A percentile compares a stretch with the other conserved stretches of the same genome.
Evolutionary conservation across 345 rosid genomes (phyloP).

Genomic region (Anastatica hierochuntica): DNA sequence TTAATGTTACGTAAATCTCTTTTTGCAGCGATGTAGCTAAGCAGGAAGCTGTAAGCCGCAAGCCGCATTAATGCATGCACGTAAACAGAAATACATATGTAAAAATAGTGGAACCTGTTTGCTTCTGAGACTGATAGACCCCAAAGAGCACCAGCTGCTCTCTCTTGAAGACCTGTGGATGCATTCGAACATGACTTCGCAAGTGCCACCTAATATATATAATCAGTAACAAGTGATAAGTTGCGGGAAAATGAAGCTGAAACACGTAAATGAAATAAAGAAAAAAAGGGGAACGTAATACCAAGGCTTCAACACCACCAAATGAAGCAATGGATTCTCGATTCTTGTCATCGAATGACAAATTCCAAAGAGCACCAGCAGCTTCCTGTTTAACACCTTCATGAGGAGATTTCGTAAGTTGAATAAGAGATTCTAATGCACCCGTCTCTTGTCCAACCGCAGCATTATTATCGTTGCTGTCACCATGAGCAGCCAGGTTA

Average conservation of each 20-base stretch:
- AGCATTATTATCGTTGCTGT: conserved; percentile 70
- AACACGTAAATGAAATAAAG: background rate
- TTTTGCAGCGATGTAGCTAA: too few relatives aligned
- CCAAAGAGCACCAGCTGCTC: conserved; percentile 98
- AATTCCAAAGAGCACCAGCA: conserved; percentile 82
- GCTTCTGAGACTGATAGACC: conserved; percentile 84
- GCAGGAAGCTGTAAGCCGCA: too few relatives aligned
- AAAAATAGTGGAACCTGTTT: conserved; percentile 78
- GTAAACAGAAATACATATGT: too few relatives aligned
- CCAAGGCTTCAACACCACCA: conserved; percentile 83
- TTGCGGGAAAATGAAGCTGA: background rate
- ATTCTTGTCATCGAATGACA: conserved; percentile 62
- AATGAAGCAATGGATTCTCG: conserved; percentile 68
- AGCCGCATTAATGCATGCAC: too few relatives aligned
- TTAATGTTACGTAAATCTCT: too few relatives aligned
- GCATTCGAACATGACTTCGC: conserved; percentile 67
- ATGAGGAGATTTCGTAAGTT: too few relatives aligned
- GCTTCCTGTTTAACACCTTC: too few relatives aligned
- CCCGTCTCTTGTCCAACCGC: conserved; percentile 82
- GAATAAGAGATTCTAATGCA: too few relatives aligned
- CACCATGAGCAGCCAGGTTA: conserved; percentile 93
- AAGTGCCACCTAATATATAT: conserved; percentile 71
- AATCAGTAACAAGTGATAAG: conserved; percentile 11
- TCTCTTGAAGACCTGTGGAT: conserved; percentile 83
- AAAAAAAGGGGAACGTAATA: conserved; percentile 27